Evolutionary conservation across 2,329 filamentous ascomycete genomes (phyloP), one percentile per base, ranked within the genome.

Genomic region (Aspergillus sp.): DNA sequence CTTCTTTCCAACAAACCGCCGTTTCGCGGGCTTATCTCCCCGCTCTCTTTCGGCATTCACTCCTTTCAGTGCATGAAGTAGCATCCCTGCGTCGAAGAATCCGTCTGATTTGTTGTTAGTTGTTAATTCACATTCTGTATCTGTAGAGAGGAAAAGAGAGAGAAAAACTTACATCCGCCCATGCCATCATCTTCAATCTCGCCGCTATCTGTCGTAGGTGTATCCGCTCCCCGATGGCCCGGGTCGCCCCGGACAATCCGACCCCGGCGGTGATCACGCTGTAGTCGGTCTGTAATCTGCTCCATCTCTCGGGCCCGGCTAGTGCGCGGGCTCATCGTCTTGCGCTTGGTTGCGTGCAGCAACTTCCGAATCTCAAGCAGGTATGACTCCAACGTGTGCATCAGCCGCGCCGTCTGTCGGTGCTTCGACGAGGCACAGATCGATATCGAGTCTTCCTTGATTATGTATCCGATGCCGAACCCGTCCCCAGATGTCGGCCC

Each of bases 381-480:
- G 65, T 97, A 98, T 49, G 81, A 85, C 66, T 97, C 93, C 2
- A 97, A 72, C 0, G 89, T 88, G 58, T 95, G 89, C 48, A 97
- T 82, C 61, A 93, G 94, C 5, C 93, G 84, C 54, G 83, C 83
- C 0, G 93, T 98, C 70, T 98, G 93, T 33, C 93, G 76, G 65
- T 98, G 93, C 69, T 96, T 96, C 59, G 86, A 93, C 10, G 85
- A 87, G 1, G 90, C 90, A 66, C 93, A 97, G 49, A 98, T 91
- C 37, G 85, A 89, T 48, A 97, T 87, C 39, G 82, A 79, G 41
- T 93, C 88, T 54, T 94, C 89, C 69, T 98, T 98, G 78, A 98
- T 96, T 59, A 98, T 97, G 71, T 98, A 98, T 2, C 93, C 93
- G 44, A 98, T 96, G 28, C 93, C 93, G 61, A 97, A 97, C 0